Percentiles rank a stretch among this genome's conserved stretches.
These are phyloP conservation scores for Cladophialophora immunda DNA, from an alignment of 2,329 filamentous ascomycete genomes.

Conservation along the genomic window DNA sequence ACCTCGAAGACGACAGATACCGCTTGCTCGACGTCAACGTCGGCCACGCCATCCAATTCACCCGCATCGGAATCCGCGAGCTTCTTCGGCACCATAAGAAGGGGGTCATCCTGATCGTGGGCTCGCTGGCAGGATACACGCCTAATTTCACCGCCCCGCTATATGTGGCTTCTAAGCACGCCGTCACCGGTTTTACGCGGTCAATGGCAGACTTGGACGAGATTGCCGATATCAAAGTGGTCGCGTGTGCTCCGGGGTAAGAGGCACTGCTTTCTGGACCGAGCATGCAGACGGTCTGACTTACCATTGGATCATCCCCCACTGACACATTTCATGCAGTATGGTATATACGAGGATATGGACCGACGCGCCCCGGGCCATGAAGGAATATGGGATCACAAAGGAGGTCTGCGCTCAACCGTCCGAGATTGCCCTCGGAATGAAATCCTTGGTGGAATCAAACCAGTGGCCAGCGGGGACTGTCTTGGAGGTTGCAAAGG, in stretches of 20 bases:
- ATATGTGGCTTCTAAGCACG: conserved; percentile 51
- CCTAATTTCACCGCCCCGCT: conserved; percentile 40
- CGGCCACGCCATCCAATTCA: conserved; percentile 43
- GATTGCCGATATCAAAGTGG: conserved; percentile 48
- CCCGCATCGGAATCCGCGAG: conserved; percentile 45
- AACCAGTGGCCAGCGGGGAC: neutral
- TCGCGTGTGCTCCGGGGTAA: conserved; percentile 46
- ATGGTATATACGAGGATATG: conserved; percentile 39
- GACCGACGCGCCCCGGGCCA: neutral
- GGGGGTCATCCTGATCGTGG: conserved; percentile 47
- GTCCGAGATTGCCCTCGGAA: neutral
- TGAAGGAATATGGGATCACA: conserved; percentile 1
- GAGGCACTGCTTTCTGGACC: conserved; percentile 5
- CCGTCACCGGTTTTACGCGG: conserved; percentile 50
- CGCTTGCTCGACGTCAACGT: conserved; percentile 47
- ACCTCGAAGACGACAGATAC: conserved; percentile 47
- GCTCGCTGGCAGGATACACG: conserved; percentile 47
- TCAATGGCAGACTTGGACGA: conserved; percentile 46
- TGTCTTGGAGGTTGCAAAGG: conserved; percentile 8
- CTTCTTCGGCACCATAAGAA: conserved; percentile 45
- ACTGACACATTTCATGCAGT: conserved; percentile 22
- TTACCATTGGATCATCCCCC: neutral
- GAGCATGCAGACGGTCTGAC: neutral
- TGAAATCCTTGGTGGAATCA: conserved; percentile 8
- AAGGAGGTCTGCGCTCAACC: conserved; percentile 4